Evolutionary conservation across 208 protist species (phyloP).

Genomic region (Crithidia bombi): DNA sequence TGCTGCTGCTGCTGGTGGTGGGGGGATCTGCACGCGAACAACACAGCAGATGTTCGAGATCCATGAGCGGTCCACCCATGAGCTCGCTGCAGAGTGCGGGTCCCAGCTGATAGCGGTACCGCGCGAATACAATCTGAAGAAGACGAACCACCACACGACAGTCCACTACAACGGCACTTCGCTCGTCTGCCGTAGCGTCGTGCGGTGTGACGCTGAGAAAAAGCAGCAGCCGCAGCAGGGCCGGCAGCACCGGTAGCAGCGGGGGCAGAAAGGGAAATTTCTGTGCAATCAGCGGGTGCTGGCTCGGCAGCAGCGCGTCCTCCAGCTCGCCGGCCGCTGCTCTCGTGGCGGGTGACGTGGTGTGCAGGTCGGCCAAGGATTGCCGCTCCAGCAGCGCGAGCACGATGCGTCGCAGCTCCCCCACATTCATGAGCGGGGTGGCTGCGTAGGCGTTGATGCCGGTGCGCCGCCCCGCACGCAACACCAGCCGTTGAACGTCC

Average conservation of each 20-base stretch:
- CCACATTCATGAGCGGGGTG: conserved; percentile 34
- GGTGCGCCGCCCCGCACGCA: conserved; percentile 34
- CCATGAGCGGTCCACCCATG: conserved; percentile 14
- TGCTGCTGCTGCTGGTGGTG: not conserved
- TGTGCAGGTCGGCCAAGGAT: conserved; percentile 25
- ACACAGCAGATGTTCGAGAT: conserved; percentile 2
- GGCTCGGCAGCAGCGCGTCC: conserved; percentile 17
- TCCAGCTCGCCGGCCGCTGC: not conserved
- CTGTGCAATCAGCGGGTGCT: conserved; percentile 13
- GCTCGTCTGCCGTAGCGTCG: not conserved
- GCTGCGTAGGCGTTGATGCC: conserved; percentile 30
- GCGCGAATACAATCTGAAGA: conserved; percentile 33
- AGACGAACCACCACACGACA: conserved; percentile 32
- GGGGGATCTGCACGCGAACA: not conserved
- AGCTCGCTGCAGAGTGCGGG: conserved; percentile 21
- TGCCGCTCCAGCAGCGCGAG: conserved; percentile 39
- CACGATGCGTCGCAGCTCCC: conserved; percentile 15
- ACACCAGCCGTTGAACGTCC: conserved; percentile 35
- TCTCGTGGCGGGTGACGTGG: not conserved
- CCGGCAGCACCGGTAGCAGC: conserved; percentile 12
- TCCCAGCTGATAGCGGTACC: conserved; percentile 21
- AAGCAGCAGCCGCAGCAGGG: conserved; percentile 9
- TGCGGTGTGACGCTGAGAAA: not conserved
- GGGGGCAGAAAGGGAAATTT: conserved; percentile 26
- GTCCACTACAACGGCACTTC: not conserved